Conservation (phyloP, 345 rosid species). For the Populus alba region DNA sequence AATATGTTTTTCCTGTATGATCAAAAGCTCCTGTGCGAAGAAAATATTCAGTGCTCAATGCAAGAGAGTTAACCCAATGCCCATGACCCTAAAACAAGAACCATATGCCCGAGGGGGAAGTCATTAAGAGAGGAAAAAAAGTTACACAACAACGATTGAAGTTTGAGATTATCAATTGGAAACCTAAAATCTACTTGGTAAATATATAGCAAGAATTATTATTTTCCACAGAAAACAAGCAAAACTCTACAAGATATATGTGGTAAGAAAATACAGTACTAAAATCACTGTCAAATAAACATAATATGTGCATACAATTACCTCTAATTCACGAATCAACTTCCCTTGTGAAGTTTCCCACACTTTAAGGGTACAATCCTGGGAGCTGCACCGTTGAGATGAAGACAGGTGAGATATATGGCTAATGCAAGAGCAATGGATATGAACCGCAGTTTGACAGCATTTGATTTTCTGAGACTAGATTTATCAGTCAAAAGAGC, state of each 20-base stretch:
- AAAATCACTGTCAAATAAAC: background rate
- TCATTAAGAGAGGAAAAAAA: background rate
- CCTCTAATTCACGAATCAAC: slow-evolving; percentile 94
- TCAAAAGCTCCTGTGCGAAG: slow-evolving; percentile 96
- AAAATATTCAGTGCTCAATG: slow-evolving; percentile 88
- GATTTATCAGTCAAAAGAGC: background rate
- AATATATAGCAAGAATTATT: too few species aligned
- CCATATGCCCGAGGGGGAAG: background rate
- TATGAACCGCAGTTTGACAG: background rate
- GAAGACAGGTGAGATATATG: slow-evolving; percentile 9
- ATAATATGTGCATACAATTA: slow-evolving; percentile 25
- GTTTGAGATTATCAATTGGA: background rate
- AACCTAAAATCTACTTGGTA: background rate
- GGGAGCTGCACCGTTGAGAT: slow-evolving; percentile 55
- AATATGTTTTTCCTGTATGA: slow-evolving; percentile 74
- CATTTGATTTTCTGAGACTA: background rate
- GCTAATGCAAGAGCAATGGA: background rate
- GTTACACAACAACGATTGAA: background rate
- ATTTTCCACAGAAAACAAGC: too few species aligned
- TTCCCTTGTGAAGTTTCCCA: slow-evolving; percentile 99
- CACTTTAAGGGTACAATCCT: slow-evolving; percentile 91
- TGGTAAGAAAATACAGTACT: background rate
- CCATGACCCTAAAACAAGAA: slow-evolving; percentile 75
- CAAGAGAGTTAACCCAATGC: slow-evolving; percentile 97
- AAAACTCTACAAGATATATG: background rate